Percentiles rank a stretch among this genome's conserved stretches.
These are phyloP conservation scores for Sistotremastrum niveocremeum DNA, from an alignment of 768 basidiomycete species.

Conservation along the genomic window DNA sequence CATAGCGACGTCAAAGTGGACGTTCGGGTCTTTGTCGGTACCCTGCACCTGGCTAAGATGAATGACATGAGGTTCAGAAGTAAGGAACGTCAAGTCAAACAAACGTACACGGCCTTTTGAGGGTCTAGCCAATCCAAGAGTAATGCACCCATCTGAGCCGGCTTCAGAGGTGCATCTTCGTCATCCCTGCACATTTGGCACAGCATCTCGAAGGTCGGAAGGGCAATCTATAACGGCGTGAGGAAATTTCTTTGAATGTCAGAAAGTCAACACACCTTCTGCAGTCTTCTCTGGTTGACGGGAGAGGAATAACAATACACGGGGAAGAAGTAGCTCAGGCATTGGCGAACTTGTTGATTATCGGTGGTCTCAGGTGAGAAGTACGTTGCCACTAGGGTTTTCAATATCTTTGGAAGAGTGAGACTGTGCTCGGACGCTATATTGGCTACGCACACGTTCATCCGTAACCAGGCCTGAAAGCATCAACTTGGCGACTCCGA, in stretches of 20 bases:
- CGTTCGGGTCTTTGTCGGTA: slow-evolving; percentile 21
- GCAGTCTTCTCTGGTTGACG: slow-evolving; percentile 61
- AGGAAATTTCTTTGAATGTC: background rate
- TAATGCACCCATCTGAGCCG: slow-evolving; percentile 62
- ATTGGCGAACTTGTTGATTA: slow-evolving; percentile 79
- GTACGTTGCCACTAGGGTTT: slow-evolving; percentile 44
- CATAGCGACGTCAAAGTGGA: slow-evolving; percentile 48
- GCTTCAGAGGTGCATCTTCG: slow-evolving; percentile 58
- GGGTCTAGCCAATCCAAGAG: slow-evolving; percentile 86
- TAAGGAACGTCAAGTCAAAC: background rate
- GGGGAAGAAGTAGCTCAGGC: slow-evolving; percentile 74
- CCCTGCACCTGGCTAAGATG: slow-evolving; percentile 26
- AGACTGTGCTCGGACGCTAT: background rate
- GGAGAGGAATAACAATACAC: slow-evolving; percentile 75
- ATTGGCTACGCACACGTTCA: slow-evolving; percentile 35
- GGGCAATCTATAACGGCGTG: slow-evolving; percentile 40
- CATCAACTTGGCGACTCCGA: slow-evolving; percentile 80
- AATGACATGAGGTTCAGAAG: slow-evolving; percentile 5
- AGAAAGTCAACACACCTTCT: slow-evolving; percentile 32
- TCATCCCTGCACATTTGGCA: slow-evolving; percentile 48
- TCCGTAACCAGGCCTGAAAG: slow-evolving; percentile 65
- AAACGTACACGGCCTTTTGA: slow-evolving; percentile 45
- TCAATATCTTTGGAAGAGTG: slow-evolving; percentile 26
- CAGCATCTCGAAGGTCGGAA: slow-evolving; percentile 52
- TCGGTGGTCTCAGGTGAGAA: slow-evolving; percentile 68